Evolutionary conservation across 768 basidiomycete genomes (phyloP), one percentile per base, ranked within the genome.

Genomic region (Boletus eberwhitei): DNA sequence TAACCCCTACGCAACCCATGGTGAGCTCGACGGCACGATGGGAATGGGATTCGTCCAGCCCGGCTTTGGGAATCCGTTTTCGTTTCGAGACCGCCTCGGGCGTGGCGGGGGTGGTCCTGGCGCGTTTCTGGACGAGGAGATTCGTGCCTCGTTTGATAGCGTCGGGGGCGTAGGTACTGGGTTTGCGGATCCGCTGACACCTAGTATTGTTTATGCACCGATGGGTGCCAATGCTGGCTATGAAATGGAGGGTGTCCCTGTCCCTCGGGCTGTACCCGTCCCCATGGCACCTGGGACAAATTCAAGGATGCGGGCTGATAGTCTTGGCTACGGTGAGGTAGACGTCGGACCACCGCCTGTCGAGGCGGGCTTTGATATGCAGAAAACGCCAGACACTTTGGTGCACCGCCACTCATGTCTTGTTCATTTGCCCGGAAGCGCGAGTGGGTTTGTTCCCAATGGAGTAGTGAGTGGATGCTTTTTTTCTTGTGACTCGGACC

Each of bases 41-140:
- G 35, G 40, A 14, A 39, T 14, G 41, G 41, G 32, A 35, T 11
- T 19, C 14, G 17, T 36, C 5, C 51, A 40, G 5, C 35, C 43
- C 2, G 48, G 9, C 16, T 24, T 34, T 8, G 42, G 24, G 3
- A 55, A 35, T 41, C 31, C 29, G 1, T n/a, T 42, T 36, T 12
- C 26, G 3, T 49, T 35, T 49, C 49, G 37, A 24, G 59, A 64
- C 16, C 53, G 45, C 21, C 53, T 53, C 42, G 47, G 34, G 5
- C 47, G 32, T 35, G 29, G 32, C 14, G 16, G 4, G 17, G 35
- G 6, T 8, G 21, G 54, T 8, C 29, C 62, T 43, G 36, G 53
- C 8, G 37, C 53, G 5, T 65, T 66, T 43, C 11, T 54, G 37
- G 54, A 67, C 8, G 64, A 65, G 4, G 62, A 61, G 34, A 61